Base-by-base conservation (phyloP, 1,284 basidiomycete genomes). In the Cutaneotrichosporon sp. region DNA sequence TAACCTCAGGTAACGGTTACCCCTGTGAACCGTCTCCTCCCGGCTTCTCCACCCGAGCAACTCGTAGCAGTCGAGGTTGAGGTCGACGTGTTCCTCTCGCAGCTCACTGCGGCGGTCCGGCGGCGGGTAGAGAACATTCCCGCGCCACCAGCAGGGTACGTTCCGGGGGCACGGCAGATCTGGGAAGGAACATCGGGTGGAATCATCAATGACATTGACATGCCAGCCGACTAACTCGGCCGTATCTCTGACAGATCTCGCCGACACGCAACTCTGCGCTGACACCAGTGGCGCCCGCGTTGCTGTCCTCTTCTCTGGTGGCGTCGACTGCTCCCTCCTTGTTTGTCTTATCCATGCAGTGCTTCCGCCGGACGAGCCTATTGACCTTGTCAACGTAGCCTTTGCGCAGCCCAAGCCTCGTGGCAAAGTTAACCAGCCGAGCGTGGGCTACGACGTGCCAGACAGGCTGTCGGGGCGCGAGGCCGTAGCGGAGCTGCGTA, bases 361-460 rank as follows among this genome's bases (percentile, higher is more conserved):
- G 72, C 73, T 92, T 31, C 88, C 90, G 2, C 62, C 80, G 7
- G 83, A 84, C 46, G 90, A 93, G 75, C 89, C 92, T 0, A 94
- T 99, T 61, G 96, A 99, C 73, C 82, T 99, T 0, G 82, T 99
- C 26, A 99, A 98, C 72, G 94, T 99, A 4, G 92, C 91, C 0
- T 99, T 99, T 70, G 92, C 97, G 75, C 97, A 97, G 73, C 92
- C 92, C 31, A 86, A 91, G 4, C 88, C 89, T 74, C 67, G 67
- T 30, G 61, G 50, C 14, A 67, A 69, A 46, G 22, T 32, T 13
- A 62, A 58, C 47, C 40, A 56, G 26, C 1, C 62, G 0, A 21
- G 13, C 4, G 31, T 60, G 30, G 75, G 70, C 4, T 86, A 84
- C 68, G 76, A 81, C 69, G 95, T 97, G 0, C 96, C 96, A 0